A percentile compares a stretch with the other conserved stretches of the same genome.
phyloP scores from a whole-genome alignment of 192 early-diverging fungal genomes.

The Backusella parvicylindrica region DNA sequence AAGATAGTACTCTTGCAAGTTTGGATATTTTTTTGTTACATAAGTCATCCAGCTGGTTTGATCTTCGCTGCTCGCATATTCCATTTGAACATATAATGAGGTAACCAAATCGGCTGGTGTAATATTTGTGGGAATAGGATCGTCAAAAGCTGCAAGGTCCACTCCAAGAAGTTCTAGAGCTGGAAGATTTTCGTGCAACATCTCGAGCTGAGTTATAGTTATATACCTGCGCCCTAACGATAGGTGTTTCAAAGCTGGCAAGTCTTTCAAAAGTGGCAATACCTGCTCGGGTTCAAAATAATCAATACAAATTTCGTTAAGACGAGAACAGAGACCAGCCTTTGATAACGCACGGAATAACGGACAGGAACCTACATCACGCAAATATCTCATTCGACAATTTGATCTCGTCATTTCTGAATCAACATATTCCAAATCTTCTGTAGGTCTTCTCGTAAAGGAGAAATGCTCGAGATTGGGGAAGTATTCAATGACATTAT shows the following conservation, averaged over 20 bases:
- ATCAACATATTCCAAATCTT: not conserved
- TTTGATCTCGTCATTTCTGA: not conserved
- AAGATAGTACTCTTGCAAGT: not conserved
- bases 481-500: not conserved
- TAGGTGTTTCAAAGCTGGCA: not conserved
- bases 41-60: not conserved
- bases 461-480: not conserved
- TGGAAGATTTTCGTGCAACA: not conserved
- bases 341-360: not conserved
- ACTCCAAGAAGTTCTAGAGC: not conserved
- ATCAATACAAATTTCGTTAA: not conserved
- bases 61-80: not conserved
- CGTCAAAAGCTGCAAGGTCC: not conserved
- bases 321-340: not conserved
- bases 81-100: not conserved
- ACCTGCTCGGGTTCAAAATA: not conserved
- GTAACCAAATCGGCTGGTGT: not conserved
- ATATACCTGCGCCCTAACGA: not conserved
- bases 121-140: not conserved
- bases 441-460: not conserved
- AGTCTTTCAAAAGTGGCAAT: not conserved
- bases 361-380: not conserved
- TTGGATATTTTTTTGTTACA: not conserved
- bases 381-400: not conserved
- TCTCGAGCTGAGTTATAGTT: not conserved